Base-by-base conservation (phyloP, 306 rosid species). In the Neltuma alba region DNA sequence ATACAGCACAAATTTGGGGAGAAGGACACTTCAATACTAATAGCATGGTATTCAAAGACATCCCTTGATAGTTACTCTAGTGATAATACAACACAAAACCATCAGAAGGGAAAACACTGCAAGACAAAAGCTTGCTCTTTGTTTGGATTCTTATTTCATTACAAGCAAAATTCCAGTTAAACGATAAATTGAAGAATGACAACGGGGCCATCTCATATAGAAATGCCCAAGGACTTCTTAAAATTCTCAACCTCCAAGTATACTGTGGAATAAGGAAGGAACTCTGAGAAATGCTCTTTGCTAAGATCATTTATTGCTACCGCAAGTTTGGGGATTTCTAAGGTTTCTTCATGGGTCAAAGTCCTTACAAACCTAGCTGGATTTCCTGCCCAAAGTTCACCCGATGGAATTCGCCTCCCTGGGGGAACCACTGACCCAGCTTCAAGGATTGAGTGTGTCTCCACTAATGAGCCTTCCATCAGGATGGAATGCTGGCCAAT, bases 351-450 rank as follows among this genome's bases (percentile, higher is more conserved):
- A 75, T 92, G 94, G 69, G 94, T 84, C 78, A 93, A 78, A 34
- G 92, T 81, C 85, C 97, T 89, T 72, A 96, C 94, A 88, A 87
- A 93, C 86, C 87, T 89, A 14, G 99, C 99, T 2, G 99, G 99
- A 83, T 96, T 96, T 82, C 99, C 98, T 5, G 97, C 98, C 99
- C 97, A 96, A 64, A 96, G 97, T 87, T 96, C 97, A 61, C 97
- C 98, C 0, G 92, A 86, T 20, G 99, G 99, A 70, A 96, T 96
- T 79, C 98, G 87, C 84, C 98, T 90, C 69, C 99, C 99, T 0
- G 98, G 98, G 10, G 99, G 98, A 82, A 96, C 89, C 11, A 96
- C 98, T 30, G 99, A 96, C 77, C 99, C 99, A 72, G 99, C 98
- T 89, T 96, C 99, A 44, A 96, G 93, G 82, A 96, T 96, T 55